Evolutionary conservation across 2,329 filamentous ascomycete species (phyloP).

Genomic region (Trichoderma cornu-damae): DNA sequence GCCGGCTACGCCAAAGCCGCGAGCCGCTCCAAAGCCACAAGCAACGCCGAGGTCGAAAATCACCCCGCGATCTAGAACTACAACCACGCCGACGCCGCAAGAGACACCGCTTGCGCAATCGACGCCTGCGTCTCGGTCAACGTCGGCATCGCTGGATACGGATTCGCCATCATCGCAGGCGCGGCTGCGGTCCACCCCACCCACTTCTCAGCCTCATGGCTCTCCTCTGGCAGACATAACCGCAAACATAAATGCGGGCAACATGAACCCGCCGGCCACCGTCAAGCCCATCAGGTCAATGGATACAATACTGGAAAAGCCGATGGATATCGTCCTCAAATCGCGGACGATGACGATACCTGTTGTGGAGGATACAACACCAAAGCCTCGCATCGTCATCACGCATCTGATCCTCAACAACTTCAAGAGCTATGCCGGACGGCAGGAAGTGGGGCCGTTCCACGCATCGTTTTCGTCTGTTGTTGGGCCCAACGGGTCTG

Average conservation of each 20-base stretch:
- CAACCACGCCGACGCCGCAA: slow-evolving; percentile 22
- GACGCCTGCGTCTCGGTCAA: background rate
- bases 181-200: slow-evolving; percentile 52
- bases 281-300: slow-evolving; percentile 70
- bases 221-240: slow-evolving; percentile 73
- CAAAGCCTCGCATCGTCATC: slow-evolving; percentile 85
- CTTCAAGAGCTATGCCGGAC: slow-evolving; percentile 97
- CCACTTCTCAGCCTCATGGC: slow-evolving; percentile 44
- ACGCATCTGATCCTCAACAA: slow-evolving; percentile 89
- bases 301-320: slow-evolving; percentile 74
- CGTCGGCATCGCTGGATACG: background rate
- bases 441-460: slow-evolving; percentile 93
- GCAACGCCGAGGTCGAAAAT: background rate
- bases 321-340: slow-evolving; percentile 90
- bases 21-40: background rate
- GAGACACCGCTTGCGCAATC: background rate
- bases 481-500: slow-evolving; percentile 94
- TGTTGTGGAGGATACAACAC: slow-evolving; percentile 66
- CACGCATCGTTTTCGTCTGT: slow-evolving; percentile 97
- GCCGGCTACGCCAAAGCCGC: slow-evolving; percentile 1
- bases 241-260: slow-evolving; percentile 51
- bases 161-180: slow-evolving; percentile 29
- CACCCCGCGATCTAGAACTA: slow-evolving; percentile 45
- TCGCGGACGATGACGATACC: slow-evolving; percentile 66
- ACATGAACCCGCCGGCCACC: slow-evolving; percentile 34